These are phyloP conservation scores for Suillus plorans DNA, from an alignment of 768 basidiomycete genomes.

Conservation along the genomic window DNA sequence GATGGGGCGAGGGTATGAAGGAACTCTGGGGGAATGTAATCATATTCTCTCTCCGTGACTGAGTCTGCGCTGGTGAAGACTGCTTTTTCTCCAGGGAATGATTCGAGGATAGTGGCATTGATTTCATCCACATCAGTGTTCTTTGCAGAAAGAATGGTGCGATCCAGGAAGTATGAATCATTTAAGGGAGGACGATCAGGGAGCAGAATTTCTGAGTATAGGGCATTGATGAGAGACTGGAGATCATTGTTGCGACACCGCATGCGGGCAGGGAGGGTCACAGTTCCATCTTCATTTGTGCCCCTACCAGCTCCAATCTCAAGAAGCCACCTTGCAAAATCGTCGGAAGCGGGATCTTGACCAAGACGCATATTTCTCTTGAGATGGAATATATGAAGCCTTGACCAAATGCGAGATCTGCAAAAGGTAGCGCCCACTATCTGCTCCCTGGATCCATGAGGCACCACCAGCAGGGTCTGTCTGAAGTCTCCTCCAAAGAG, in stretches of 20 bases:
- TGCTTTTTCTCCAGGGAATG: slow-evolving; percentile 21
- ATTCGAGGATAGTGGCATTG: slow-evolving; percentile 25
- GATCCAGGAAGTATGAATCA: slow-evolving; percentile 28
- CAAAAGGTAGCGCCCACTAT: slow-evolving; percentile 38
- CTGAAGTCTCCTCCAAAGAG: slow-evolving; percentile 51
- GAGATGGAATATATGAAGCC: slow-evolving; percentile 33
- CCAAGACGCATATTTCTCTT: slow-evolving; percentile 43
- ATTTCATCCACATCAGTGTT: slow-evolving; percentile 34
- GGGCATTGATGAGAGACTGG: neutral
- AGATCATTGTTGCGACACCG: slow-evolving; percentile 8
- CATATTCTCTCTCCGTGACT: slow-evolving; percentile 23
- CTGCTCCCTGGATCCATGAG: slow-evolving; percentile 33
- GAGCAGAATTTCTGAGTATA: slow-evolving; percentile 25
- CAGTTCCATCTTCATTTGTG: slow-evolving; percentile 14
- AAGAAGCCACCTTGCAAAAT: slow-evolving; percentile 39
- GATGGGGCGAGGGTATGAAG: slow-evolving; percentile 37
- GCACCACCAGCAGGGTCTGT: slow-evolving; percentile 47
- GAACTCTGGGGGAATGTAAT: slow-evolving; percentile 36
- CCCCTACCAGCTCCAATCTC: slow-evolving; percentile 36
- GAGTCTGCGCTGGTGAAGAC: slow-evolving; percentile 30
- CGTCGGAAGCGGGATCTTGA: slow-evolving; percentile 19
- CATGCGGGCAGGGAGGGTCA: slow-evolving; percentile 30
- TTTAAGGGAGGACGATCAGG: slow-evolving; percentile 13
- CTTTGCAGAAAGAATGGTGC: slow-evolving; percentile 29
- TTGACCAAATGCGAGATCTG: slow-evolving; percentile 38